Percentiles rank a stretch among this genome's conserved stretches.
These are phyloP conservation scores for Gautieria morchelliformis DNA, from an alignment of 768 basidiomycete genomes.

Conservation along the genomic window DNA sequence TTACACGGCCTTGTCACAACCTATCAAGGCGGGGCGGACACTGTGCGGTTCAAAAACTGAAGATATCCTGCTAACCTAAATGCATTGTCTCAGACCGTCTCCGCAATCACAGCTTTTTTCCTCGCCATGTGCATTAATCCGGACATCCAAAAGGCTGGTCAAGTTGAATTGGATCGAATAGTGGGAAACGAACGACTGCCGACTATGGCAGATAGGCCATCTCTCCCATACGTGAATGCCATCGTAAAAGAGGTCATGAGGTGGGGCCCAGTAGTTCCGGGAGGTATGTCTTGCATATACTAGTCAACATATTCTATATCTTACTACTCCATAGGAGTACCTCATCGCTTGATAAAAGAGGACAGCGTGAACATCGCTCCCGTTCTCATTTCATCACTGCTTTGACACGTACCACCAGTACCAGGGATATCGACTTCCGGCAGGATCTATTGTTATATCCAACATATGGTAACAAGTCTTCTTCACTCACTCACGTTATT, in stretches of 20 bases:
- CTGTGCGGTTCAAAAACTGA: constrained; percentile 25
- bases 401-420: neutral
- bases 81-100: constrained; percentile 35
- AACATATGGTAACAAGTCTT: constrained; percentile 19
- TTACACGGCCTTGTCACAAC: neutral
- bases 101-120: constrained; percentile 48
- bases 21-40: constrained; percentile 46
- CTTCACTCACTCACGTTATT: neutral
- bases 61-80: neutral
- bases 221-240: constrained; percentile 50
- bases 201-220: constrained; percentile 41
- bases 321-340: constrained; percentile 34
- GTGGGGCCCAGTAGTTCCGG: constrained; percentile 48
- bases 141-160: constrained; percentile 44
- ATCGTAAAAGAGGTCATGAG: constrained; percentile 46
- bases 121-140: constrained; percentile 60
- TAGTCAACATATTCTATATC: neutral
- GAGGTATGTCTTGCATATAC: constrained; percentile 23
- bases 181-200: constrained; percentile 51
- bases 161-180: constrained; percentile 55
- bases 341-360: constrained; percentile 56
- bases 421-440: constrained; percentile 20
- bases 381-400: constrained; percentile 4
- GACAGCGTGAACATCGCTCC: constrained; percentile 22
- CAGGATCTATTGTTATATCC: constrained; percentile 16